phyloP scores from a whole-genome alignment of 345 rosid species.

The Salix udensis region DNA sequence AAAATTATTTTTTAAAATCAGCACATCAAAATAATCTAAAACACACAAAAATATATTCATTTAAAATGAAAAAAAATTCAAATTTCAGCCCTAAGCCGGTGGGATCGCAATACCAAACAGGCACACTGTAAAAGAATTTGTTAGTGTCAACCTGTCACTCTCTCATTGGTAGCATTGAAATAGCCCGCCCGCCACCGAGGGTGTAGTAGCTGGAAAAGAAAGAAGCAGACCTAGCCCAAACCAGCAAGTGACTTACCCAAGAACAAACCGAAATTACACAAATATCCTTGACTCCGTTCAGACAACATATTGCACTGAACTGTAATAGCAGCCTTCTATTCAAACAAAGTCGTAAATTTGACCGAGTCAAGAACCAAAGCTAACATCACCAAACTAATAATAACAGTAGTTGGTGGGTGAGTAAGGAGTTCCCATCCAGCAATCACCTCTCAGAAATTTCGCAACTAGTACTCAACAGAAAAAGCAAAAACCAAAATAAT shows the following conservation, averaged over 20 bases:
- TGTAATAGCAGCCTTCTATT: neutral
- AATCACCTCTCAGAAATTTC: neutral
- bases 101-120: too few relatives aligned
- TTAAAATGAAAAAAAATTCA: too few relatives aligned
- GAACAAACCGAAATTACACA: neutral
- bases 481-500: neutral
- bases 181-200: neutral
- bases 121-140: too few relatives aligned
- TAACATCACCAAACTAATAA: neutral
- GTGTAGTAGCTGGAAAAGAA: neutral
- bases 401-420: neutral
- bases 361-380: neutral
- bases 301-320: neutral
- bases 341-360: neutral
- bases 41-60: too few relatives aligned
- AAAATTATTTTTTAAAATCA: too few relatives aligned
- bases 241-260: neutral
- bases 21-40: too few relatives aligned
- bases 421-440: neutral
- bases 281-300: neutral
- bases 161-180: neutral
- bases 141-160: neutral
- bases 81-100: too few relatives aligned
- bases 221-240: neutral
- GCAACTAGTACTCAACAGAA: neutral